Conservation (phyloP, 768 basidiomycete species). For the Lactifluus piperatus region DNA sequence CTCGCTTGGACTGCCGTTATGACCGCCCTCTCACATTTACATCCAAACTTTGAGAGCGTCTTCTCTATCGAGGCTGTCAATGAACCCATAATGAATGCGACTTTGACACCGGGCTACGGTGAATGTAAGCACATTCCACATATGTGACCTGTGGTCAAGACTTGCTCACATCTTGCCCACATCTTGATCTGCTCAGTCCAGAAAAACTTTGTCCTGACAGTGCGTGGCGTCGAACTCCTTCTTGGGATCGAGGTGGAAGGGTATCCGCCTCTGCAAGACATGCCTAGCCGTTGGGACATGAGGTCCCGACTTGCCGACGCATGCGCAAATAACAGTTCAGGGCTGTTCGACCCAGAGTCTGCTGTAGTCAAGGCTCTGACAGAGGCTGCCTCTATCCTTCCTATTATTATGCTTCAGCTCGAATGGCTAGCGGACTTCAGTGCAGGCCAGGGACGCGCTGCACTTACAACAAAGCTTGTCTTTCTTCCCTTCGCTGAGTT, state of each 20-base stretch:
- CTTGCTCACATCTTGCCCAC: not conserved
- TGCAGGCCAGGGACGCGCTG: not conserved
- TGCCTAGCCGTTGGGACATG: not conserved
- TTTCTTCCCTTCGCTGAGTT: not conserved
- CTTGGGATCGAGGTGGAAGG: conserved; percentile 4
- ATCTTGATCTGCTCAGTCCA: not conserved
- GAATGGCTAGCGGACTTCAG: not conserved
- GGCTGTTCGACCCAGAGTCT: not conserved
- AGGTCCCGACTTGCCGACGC: not conserved
- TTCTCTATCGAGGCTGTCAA: conserved; percentile 71
- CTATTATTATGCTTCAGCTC: not conserved
- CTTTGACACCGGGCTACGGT: conserved; percentile 58
- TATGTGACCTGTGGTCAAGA: not conserved
- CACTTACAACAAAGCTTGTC: conserved; percentile 13
- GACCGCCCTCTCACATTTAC: conserved; percentile 61
- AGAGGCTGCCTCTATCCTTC: conserved; percentile 5
- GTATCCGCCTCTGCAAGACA: not conserved
- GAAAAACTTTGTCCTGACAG: not conserved
- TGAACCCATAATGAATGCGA: conserved; percentile 68
- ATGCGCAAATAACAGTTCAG: not conserved
- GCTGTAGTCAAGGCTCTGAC: conserved; percentile 1
- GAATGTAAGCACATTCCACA: conserved; percentile 39
- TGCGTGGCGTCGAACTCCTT: conserved; percentile 13
- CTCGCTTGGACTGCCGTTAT: conserved; percentile 78
- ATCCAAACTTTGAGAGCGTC: conserved; percentile 55